Percentiles rank a stretch among this genome's conserved stretches.
phyloP scores from a whole-genome alignment of 495 filamentous ascomycete species.

The Daldinia decipiens region DNA sequence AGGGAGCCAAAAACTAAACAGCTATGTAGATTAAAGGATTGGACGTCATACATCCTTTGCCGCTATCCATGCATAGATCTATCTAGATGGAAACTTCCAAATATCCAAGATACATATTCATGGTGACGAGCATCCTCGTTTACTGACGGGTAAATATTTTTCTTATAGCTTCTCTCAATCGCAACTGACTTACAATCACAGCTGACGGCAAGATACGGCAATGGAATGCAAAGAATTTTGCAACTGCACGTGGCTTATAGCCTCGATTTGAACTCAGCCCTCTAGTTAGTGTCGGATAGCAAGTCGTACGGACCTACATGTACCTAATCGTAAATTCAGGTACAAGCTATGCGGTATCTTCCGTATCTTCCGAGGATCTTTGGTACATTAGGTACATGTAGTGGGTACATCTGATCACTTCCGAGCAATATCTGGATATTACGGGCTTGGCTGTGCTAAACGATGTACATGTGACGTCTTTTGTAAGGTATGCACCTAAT shows the following conservation, averaged over 20 bases:
- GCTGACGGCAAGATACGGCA: neutral
- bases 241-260: neutral
- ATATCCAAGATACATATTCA: neutral
- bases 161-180: neutral
- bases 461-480: constrained; percentile 34
- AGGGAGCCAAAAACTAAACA: neutral
- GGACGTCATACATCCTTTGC: neutral
- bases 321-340: neutral
- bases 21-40: neutral
- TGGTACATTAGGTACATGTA: neutral
- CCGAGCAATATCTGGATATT: constrained; percentile 1
- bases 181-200: neutral
- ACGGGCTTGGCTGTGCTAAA: constrained; percentile 4
- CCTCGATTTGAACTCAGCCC: neutral
- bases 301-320: too few relatives aligned
- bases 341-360: constrained; percentile 5
- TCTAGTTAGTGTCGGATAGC: neutral
- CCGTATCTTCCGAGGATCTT: constrained; percentile 7
- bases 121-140: too few relatives aligned
- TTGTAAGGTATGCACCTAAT: neutral
- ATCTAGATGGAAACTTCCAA: neutral
- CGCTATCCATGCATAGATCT: neutral
- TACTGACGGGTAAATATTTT: too few relatives aligned
- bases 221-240: neutral
- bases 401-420: constrained; percentile 7